Evolutionary conservation across 345 rosid genomes (phyloP).

Genomic region (Salix udensis): DNA sequence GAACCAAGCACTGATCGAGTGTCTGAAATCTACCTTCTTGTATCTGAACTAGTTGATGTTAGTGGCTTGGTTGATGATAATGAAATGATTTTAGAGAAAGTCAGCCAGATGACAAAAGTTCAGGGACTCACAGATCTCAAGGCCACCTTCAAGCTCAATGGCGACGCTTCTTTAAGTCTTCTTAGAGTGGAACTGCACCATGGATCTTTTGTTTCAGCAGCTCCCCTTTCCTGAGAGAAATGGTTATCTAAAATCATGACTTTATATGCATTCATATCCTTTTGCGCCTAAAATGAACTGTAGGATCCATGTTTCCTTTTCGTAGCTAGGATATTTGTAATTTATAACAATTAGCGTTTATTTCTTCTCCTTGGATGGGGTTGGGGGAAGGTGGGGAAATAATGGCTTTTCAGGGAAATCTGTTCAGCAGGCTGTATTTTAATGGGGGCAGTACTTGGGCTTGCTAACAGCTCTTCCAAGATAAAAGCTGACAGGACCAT

Average conservation of each 20-base stretch:
- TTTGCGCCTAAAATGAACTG: too few relatives aligned
- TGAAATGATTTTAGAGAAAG: background rate
- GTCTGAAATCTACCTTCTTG: conserved; percentile 78
- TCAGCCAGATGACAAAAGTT: background rate
- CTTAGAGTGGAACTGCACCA: conserved; percentile 66
- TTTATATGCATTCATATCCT: too few relatives aligned
- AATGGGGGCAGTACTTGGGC: background rate
- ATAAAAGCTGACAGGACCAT: background rate
- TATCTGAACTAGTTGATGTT: conserved; percentile 42
- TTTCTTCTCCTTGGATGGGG: too few relatives aligned
- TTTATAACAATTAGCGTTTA: too few relatives aligned
- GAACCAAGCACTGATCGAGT: conserved; percentile 69
- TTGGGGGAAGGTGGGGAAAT: too few relatives aligned
- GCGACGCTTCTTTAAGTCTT: conserved; percentile 72
- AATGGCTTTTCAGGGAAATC: too few relatives aligned
- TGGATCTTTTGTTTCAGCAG: conserved; percentile 47
- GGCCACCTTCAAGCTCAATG: conserved; percentile 85
- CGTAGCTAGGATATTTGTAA: too few relatives aligned
- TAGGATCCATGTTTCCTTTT: too few relatives aligned
- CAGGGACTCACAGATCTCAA: conserved; percentile 76
- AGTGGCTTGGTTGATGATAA: conserved; percentile 2
- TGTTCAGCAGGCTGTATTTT: too few relatives aligned
- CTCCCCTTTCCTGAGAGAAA: conserved; percentile 53
- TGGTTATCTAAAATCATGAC: conserved; percentile 11
- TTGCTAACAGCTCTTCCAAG: background rate